Evolutionary conservation across 2,329 filamentous ascomycete species (phyloP).

Genomic region (Cryphonectria radicalis): DNA sequence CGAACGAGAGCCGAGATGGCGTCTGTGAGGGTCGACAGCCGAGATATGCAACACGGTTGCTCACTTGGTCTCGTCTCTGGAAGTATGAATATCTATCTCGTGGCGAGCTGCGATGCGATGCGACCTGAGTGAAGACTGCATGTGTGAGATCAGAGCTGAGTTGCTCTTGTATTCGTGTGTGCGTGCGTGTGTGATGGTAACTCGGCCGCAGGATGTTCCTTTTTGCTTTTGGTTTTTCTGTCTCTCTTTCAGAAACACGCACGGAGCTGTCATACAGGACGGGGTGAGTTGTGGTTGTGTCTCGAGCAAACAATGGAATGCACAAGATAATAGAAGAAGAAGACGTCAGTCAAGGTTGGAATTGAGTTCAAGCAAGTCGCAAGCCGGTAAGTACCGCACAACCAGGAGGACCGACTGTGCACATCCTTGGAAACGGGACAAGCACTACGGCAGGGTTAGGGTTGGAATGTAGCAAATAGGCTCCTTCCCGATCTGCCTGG

Average conservation of each 20-base stretch:
- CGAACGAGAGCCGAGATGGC: slow-evolving; percentile 3
- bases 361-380: background rate
- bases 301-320: background rate
- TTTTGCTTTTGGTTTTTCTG: background rate
- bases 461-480: background rate
- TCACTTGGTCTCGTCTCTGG: background rate
- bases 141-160: background rate
- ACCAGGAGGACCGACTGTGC: background rate
- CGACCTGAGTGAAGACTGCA: background rate
- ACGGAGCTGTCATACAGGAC: background rate
- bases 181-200: background rate
- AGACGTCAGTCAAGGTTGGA: background rate
- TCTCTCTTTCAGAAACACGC: background rate
- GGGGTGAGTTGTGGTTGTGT: background rate
- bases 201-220: background rate
- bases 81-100: background rate
- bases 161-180: background rate
- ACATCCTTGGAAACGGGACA: background rate
- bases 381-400: background rate
- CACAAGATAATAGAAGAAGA: background rate
- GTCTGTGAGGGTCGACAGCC: background rate
- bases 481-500: background rate
- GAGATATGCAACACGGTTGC: background rate
- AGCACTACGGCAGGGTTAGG: background rate
- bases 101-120: background rate